Conservation (phyloP, 306 rosid genomes). For the Rosa chinensis region DNA sequence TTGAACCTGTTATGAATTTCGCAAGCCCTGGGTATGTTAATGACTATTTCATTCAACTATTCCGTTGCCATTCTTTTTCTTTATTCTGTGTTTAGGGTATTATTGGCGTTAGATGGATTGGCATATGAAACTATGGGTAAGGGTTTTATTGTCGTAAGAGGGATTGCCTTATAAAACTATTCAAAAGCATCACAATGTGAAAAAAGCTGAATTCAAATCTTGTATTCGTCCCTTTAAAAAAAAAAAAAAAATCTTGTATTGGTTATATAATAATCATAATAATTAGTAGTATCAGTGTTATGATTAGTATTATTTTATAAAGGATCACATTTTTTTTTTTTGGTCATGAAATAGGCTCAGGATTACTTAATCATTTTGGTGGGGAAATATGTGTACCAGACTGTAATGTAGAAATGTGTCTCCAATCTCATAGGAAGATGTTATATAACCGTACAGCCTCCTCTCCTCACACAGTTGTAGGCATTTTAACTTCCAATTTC, state of each 20-base stretch:
- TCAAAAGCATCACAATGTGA: background rate
- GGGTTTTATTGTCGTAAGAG: background rate
- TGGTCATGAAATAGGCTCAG: background rate
- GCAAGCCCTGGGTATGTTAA: constrained; percentile 93
- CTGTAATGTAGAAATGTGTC: background rate
- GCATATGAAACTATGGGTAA: background rate
- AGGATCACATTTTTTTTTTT: background rate
- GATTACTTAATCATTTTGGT: background rate
- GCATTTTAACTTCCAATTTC: constrained; percentile 2
- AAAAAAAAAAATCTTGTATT: background rate
- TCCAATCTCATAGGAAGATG: background rate
- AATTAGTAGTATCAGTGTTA: background rate
- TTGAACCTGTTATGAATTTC: constrained; percentile 84
- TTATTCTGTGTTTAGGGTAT: background rate
- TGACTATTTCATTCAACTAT: constrained; percentile 25
- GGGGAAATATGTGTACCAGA: background rate
- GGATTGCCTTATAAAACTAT: background rate
- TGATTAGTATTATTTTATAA: background rate
- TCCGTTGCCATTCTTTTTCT: background rate
- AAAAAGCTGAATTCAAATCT: background rate
- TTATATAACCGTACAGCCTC: background rate
- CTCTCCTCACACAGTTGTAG: background rate
- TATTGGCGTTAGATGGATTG: background rate
- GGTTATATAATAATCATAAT: background rate
- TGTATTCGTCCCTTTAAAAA: background rate